phyloP scores from a whole-genome alignment of 169 alveolate species.

The Eimeria necatrix region DNA sequence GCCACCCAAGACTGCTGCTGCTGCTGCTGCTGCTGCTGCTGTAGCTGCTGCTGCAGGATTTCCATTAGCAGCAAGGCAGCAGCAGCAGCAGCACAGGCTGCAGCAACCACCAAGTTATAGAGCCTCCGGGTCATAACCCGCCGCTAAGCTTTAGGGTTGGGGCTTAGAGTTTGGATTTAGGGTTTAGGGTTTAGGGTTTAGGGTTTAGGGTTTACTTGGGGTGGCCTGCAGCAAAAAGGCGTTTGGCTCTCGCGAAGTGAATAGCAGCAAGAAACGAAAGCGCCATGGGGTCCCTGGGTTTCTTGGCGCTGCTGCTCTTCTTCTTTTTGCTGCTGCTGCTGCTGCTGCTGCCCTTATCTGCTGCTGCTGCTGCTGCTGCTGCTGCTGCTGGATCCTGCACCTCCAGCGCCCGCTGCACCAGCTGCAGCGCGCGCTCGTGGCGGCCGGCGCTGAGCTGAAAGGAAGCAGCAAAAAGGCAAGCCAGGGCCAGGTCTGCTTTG shows the following conservation, averaged over 20 bases:
- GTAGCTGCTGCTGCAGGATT: too few relatives aligned
- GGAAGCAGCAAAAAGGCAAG: slow-evolving; percentile 23
- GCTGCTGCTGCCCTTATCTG: too few relatives aligned
- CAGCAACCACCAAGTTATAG: too few relatives aligned
- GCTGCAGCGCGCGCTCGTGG: not conserved
- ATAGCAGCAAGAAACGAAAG: slow-evolving; percentile 10
- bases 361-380: too few relatives aligned
- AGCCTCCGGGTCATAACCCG: too few relatives aligned
- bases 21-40: too few relatives aligned
- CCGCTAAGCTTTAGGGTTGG: too few relatives aligned
- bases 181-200: slow-evolving; percentile 19
- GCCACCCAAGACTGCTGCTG: too few relatives aligned
- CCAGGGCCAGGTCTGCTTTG: slow-evolving; percentile 4
- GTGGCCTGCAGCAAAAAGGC: slow-evolving; percentile 16
- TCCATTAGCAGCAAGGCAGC: too few relatives aligned
- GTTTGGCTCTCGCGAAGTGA: slow-evolving; percentile 13
- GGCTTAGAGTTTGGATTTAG: too few relatives aligned
- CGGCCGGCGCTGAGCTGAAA: not conserved
- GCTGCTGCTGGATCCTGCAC: too few relatives aligned
- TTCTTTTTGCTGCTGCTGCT: slow-evolving; percentile 31
- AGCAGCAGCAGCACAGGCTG: not conserved
- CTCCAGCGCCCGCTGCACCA: slow-evolving; percentile 14
- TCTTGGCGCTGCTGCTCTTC: slow-evolving; percentile 29
- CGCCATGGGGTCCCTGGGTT: slow-evolving; percentile 26
- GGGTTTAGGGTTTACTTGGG: slow-evolving; percentile 49